Percentiles rank a stretch among this genome's conserved stretches.
Conservation (phyloP, 768 basidiomycete species). For the Galerina marginata region DNA sequence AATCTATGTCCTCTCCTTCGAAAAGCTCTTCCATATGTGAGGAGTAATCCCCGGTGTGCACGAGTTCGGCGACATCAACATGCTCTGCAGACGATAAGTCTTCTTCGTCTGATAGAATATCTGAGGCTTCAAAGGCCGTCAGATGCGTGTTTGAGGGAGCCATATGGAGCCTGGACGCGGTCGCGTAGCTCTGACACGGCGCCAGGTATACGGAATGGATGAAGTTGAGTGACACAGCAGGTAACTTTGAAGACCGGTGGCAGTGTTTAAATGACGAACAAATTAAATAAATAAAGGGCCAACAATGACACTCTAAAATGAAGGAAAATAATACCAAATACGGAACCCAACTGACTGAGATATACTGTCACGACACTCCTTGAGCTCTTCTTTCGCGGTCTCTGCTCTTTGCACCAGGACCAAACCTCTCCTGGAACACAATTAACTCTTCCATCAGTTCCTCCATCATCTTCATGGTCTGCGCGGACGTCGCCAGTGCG, state of each 20-base stretch:
- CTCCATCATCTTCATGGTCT: conserved; percentile 86
- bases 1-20: conserved; percentile 38
- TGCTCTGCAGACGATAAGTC: conserved; percentile 32
- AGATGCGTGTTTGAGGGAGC: no score
- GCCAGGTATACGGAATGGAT: no score
- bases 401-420: conserved; percentile 54
- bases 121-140: conserved; percentile 1
- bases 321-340: neutral
- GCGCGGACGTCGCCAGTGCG: conserved; percentile 28
- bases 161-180: no score
- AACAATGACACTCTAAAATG: neutral
- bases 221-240: no score
- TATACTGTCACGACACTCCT: conserved; percentile 21
- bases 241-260: no score
- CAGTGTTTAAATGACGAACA: no score
- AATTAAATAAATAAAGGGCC: no score
- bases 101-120: conserved; percentile 46
- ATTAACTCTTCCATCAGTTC: conserved; percentile 91
- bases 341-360: conserved; percentile 1
- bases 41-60: conserved; percentile 62
- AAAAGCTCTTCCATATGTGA: conserved; percentile 73
- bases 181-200: no score
- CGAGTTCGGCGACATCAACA: conserved; percentile 40
- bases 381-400: conserved; percentile 54
- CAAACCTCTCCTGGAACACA: conserved; percentile 86